Evolutionary conservation across 306 rosid species (phyloP), one percentile per base, ranked within the genome.

Genomic region (Pyrus communis): DNA sequence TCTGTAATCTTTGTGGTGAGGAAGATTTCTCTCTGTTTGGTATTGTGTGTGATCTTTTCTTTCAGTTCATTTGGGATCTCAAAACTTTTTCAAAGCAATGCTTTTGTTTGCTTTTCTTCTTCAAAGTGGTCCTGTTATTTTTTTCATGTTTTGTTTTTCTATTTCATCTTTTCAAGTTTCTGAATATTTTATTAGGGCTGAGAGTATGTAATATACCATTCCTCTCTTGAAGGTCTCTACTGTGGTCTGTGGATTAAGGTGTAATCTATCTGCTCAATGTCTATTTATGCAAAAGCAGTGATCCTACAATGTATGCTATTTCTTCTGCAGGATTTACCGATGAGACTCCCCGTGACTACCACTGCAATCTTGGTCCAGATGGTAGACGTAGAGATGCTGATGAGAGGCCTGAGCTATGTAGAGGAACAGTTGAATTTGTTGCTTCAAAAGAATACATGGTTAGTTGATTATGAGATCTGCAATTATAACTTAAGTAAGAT

Each of bases 301-400:
- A 31, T 19, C 55, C 70, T 57, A 68, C 23, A 17, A 22, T 15
- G 66, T 17, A 17, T 61, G 75, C 63, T 71, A 31, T 81, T 75
- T 38, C 49, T 85, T 80, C 79, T 78, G 70, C 89, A 92, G 99
- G 99, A 77, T 95, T 89, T 86, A 88, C 96, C 81, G 98, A 95
- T 75, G 99, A 95, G 78, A 95, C 99, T 76, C 99, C 99, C 33
- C 96, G 91, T 81, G 98, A 95, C 82, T 95, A 95, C 90, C 97
- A 89, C 85, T 95, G 99, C 88, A 95, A 95, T 79, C 88, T 95
- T 43, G 99, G 99, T 75, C 99, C 99, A 72, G 99, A 95, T 84
- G 98, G 99, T 80, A 89, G 97, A 68, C 96, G 99, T 38, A 87
- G 99, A 79, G 99, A 95, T 88, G 98, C 91, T 60, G 97, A 95